phyloP scores from a whole-genome alignment of 2,329 filamentous ascomycete species.

The Pleoardoris graminearum region DNA sequence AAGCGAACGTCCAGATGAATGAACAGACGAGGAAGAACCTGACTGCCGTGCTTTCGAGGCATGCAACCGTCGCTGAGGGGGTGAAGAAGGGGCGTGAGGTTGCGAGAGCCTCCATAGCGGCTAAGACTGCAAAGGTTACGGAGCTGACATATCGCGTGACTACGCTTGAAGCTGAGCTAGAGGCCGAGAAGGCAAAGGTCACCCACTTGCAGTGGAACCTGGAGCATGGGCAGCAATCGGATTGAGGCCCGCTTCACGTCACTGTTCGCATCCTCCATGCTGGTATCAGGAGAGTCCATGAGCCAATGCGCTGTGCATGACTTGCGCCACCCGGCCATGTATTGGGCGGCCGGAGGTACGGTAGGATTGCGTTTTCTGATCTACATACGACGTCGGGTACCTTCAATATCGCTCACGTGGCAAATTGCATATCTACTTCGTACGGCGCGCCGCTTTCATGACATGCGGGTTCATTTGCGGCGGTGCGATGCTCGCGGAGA shows the following conservation, averaged over 20 bases:
- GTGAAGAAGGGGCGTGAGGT: constrained; percentile 68
- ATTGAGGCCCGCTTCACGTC: background rate
- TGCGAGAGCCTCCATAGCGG: constrained; percentile 62
- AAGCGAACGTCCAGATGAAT: constrained; percentile 46
- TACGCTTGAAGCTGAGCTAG: constrained; percentile 58
- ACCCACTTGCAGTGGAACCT: constrained; percentile 31
- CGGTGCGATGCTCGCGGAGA: background rate
- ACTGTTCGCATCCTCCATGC: background rate
- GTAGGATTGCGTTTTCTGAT: no score
- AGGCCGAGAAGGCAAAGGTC: constrained; percentile 54
- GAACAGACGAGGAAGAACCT: constrained; percentile 22
- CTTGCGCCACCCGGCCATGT: no score
- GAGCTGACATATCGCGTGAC: constrained; percentile 69
- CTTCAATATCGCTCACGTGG: constrained; percentile 1
- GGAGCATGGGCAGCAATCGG: constrained; percentile 8
- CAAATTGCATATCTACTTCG: no score
- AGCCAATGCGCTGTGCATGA: no score
- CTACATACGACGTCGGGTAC: no score
- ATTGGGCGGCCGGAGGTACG: no score
- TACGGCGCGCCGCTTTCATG: no score
- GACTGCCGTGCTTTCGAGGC: constrained; percentile 40
- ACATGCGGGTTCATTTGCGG: background rate
- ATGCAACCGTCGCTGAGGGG: constrained; percentile 64
- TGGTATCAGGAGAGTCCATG: no score
- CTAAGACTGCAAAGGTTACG: constrained; percentile 66